These are phyloP conservation scores for Umbelopsis isabellina DNA, from an alignment of 192 early-diverging fungal species.

Conservation along the genomic window DNA sequence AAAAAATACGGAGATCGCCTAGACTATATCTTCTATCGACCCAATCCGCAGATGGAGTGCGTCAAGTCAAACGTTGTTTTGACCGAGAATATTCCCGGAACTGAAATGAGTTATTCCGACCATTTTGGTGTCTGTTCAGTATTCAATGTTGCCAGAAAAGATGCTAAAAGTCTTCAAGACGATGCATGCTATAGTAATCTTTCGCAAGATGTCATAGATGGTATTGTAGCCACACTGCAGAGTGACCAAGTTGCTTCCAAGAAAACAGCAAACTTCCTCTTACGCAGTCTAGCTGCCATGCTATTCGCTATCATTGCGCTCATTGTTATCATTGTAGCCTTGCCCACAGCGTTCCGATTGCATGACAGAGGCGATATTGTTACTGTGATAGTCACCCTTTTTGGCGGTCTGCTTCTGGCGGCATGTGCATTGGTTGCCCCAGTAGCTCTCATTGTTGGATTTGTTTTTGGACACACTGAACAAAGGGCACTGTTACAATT, in stretches of 20 bases:
- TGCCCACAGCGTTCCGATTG: neutral
- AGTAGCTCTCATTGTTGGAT: conserved; percentile 31
- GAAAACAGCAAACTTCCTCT: neutral
- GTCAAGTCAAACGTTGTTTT: conserved; percentile 33
- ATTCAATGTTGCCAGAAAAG: conserved; percentile 34
- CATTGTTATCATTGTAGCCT: conserved; percentile 8
- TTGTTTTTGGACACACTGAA: conserved; percentile 34
- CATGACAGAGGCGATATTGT: neutral
- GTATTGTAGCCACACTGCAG: conserved; percentile 4
- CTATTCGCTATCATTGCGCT: conserved; percentile 9
- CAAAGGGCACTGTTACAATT: conserved; percentile 25
- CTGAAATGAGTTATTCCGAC: conserved; percentile 45
- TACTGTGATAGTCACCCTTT: neutral
- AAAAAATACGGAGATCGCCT: conserved; percentile 47
- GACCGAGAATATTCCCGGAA: conserved; percentile 33
- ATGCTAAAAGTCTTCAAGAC: neutral
- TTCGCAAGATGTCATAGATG: neutral
- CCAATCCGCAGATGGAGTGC: conserved; percentile 47
- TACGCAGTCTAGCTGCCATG: neutral
- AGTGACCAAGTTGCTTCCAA: conserved; percentile 4
- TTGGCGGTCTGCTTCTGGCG: conserved; percentile 18
- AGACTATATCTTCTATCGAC: conserved; percentile 56
- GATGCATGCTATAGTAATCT: conserved; percentile 4
- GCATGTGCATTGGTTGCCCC: neutral
- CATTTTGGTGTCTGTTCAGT: conserved; percentile 57